Base-by-base conservation (phyloP, 169 alveolate genomes). In the Theileria parva region DNA sequence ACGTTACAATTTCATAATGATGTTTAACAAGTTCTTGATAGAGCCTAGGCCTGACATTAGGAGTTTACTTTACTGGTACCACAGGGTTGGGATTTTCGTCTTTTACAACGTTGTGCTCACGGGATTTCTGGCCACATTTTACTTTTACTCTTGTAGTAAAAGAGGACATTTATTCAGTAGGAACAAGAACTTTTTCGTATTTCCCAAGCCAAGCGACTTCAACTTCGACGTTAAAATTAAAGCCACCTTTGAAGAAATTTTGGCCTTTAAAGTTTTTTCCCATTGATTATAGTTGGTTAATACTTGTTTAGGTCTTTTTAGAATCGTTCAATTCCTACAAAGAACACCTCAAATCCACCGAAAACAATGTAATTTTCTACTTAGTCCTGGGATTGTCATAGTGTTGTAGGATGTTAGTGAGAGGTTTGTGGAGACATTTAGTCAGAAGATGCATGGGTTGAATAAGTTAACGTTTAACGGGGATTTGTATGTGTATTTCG, bases 61-160 rank as follows among this genome's bases (percentile, higher is more conserved):
- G 27, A 55, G 30, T 51, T 27, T 44, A 23, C 59, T 63, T 23
- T 34, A 34, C 27, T 0, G 72, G 0, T 81, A 81, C 66, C 67
- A 81, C 63, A 34, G 66, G 13, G 23, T 71, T 0, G 11, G 75
- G 0, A 30, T 66, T 23, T 39, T 76, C 60, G 32, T 66, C 1
- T 81, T 81, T 53, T 79, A 79, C 48, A 81, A 68, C 53, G 27
- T 74, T 23, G 80, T 77, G 9, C 32, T 81, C 19, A 74, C 85
- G 12, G n/a, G 55, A 5, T 2, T 81, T 7, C 17, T 81, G 39
- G 88, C 80, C 12, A 50, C 77, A 5, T 74, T 44, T 48, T 80
- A 74, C 27, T 74, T 70, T 44, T 25, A 6, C 60, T 34, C 85
- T n/a, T 11, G 65, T n/a, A n/a, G 28, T 30, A 81, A 76, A 17